These are phyloP conservation scores for Bonia amplexicaulis DNA, from an alignment of 176 grass and related monocot genomes.

Conservation along the genomic window DNA sequence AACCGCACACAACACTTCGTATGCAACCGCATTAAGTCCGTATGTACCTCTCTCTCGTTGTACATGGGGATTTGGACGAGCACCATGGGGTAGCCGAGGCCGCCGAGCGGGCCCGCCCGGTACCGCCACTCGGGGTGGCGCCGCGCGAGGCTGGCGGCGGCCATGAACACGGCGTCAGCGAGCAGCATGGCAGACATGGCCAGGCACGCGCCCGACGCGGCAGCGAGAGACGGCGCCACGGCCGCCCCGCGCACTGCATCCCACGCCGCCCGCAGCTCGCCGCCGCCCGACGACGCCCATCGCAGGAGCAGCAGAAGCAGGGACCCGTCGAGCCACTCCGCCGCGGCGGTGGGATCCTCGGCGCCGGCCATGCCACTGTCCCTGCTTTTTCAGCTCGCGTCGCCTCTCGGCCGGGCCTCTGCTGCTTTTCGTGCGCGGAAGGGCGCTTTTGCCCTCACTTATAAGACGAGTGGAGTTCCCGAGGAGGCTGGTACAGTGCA, in stretches of 20 bases:
- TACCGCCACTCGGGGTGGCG: conserved; percentile 43
- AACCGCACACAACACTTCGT: background rate
- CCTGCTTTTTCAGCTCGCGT: background rate
- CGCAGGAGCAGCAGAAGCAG: background rate
- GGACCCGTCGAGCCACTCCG: background rate
- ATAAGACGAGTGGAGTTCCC: background rate
- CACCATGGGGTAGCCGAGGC: conserved; percentile 62
- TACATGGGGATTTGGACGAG: conserved; percentile 99
- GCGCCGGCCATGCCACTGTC: conserved; percentile 11
- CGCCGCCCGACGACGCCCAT: background rate
- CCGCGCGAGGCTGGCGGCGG: conserved; percentile 44
- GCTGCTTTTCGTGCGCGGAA: conserved; percentile 8
- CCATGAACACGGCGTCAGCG: conserved; percentile 66
- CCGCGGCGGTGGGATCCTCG: background rate
- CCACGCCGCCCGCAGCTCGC: conserved; percentile 22
- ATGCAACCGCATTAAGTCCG: background rate
- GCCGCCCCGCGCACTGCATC: conserved; percentile 36
- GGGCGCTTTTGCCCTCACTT: conserved; percentile 3
- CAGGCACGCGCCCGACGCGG: conserved; percentile 39
- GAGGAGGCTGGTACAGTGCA: background rate
- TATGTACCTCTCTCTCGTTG: conserved; percentile 80
- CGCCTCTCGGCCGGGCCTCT: background rate
- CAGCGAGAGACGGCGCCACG: conserved; percentile 61
- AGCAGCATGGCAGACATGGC: conserved; percentile 74
- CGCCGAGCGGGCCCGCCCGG: conserved; percentile 40